Percentiles rank a stretch among this genome's conserved stretches.
Conservation (phyloP, 1,284 basidiomycete genomes). For the Chondrostereum purpureum region DNA sequence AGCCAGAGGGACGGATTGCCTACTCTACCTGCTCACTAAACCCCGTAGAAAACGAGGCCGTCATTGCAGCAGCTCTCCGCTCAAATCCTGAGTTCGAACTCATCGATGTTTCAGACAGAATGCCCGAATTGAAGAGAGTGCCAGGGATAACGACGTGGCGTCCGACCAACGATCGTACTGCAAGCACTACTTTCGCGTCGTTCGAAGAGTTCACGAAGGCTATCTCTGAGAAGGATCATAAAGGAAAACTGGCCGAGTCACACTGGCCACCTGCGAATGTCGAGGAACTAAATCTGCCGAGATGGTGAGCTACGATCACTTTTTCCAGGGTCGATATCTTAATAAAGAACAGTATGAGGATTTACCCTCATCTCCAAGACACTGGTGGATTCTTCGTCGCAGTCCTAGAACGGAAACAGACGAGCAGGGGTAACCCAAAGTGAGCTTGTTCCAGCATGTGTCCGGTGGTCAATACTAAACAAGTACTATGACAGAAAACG, state of each 20-base stretch:
- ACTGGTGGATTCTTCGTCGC: conserved; percentile 98
- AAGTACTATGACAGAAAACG: conserved; percentile 42
- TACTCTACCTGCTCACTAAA: conserved; percentile 99
- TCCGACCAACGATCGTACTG: conserved; percentile 49
- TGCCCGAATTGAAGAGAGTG: conserved; percentile 71
- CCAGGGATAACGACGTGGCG: conserved; percentile 76
- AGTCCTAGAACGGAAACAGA: conserved; percentile 59
- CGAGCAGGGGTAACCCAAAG: conserved; percentile 17
- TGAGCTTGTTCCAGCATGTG: conserved; percentile 14
- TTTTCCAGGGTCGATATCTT: neutral
- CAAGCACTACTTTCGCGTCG: conserved; percentile 40
- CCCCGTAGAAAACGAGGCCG: conserved; percentile 96
- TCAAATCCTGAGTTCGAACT: conserved; percentile 72
- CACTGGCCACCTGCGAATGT: conserved; percentile 79
- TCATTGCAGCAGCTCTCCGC: conserved; percentile 81
- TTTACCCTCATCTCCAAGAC: conserved; percentile 95
- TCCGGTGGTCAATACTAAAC: neutral
- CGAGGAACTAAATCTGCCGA: conserved; percentile 52
- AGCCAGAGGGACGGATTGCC: conserved; percentile 83
- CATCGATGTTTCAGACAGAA: conserved; percentile 67
- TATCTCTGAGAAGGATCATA: conserved; percentile 39
- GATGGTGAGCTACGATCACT: conserved; percentile 48
- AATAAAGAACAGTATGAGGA: conserved; percentile 58
- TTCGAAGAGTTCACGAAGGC: conserved; percentile 50
- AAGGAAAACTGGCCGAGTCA: conserved; percentile 58